Evolutionary conservation across 352 stramenopile species (phyloP).

Genomic region (Globisporangium emineosum): DNA sequence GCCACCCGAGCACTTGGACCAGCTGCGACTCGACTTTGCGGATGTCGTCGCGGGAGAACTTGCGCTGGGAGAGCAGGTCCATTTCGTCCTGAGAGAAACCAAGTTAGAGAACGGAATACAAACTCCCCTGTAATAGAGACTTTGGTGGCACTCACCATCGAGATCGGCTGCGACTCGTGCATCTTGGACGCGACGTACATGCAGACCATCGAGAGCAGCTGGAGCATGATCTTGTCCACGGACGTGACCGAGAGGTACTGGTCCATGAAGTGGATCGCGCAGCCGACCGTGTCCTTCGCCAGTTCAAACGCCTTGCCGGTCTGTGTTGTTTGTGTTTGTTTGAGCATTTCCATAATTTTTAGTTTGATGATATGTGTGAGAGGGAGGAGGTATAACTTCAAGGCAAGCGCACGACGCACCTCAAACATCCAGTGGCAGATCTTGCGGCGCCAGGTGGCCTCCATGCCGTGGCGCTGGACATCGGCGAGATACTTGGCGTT

Average conservation of each 20-base stretch:
- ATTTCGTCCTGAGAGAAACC: constrained; percentile 34
- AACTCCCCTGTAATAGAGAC: neutral
- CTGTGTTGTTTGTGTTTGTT: too few relatives aligned
- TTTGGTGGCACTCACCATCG: constrained; percentile 25
- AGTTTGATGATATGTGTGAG: neutral
- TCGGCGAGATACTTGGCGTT: constrained; percentile 31
- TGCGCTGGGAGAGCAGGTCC: constrained; percentile 41
- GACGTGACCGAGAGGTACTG: constrained; percentile 38
- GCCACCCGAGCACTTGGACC: constrained; percentile 33
- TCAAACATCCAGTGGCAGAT: constrained; percentile 57
- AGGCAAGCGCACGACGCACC: constrained; percentile 14
- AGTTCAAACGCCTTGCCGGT: constrained; percentile 49
- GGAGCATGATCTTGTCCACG: constrained; percentile 50
- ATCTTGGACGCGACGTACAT: constrained; percentile 57
- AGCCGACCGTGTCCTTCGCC: constrained; percentile 40
- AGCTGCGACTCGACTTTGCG: constrained; percentile 32
- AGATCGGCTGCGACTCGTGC: constrained; percentile 48
- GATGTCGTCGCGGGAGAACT: constrained; percentile 42
- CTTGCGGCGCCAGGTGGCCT: constrained; percentile 35
- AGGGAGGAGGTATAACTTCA: neutral
- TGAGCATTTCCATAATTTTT: too few relatives aligned
- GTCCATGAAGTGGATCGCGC: constrained; percentile 46
- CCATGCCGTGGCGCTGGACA: constrained; percentile 42
- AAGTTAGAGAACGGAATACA: neutral
- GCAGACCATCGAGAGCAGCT: constrained; percentile 48